Evolutionary conservation across 208 protist genomes (phyloP).

Genomic region (Trypanosoma platydactyli): DNA sequence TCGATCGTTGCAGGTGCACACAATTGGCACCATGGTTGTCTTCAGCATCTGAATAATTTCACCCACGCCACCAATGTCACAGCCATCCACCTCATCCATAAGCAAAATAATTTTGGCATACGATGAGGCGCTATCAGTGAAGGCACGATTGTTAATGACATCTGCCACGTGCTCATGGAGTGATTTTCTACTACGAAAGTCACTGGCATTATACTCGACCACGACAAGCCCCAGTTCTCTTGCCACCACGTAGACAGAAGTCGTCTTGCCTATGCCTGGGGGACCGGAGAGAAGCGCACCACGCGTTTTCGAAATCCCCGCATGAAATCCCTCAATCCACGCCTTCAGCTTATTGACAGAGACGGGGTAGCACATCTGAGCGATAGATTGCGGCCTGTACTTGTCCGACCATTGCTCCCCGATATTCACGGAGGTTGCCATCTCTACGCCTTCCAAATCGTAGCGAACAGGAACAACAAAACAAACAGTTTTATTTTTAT

Average conservation of each 20-base stretch:
- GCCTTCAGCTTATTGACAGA: slow-evolving; percentile 81
- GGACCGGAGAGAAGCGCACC: slow-evolving; percentile 94
- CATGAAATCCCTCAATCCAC: slow-evolving; percentile 93
- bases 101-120: slow-evolving; percentile 90
- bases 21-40: slow-evolving; percentile 92
- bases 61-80: slow-evolving; percentile 97
- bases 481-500: too few relatives aligned
- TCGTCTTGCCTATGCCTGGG: slow-evolving; percentile 99
- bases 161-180: slow-evolving; percentile 81
- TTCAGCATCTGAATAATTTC: slow-evolving; percentile 97
- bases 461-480: too few relatives aligned
- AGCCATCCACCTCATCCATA: slow-evolving; percentile 99
- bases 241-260: slow-evolving; percentile 92
- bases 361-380: slow-evolving; percentile 93
- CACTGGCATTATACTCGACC: slow-evolving; percentile 98
- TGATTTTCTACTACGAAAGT: slow-evolving; percentile 95
- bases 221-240: slow-evolving; percentile 89
- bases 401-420: slow-evolving; percentile 96
- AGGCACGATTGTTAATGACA: slow-evolving; percentile 78
- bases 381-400: slow-evolving; percentile 91
- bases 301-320: slow-evolving; percentile 46
- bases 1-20: slow-evolving; percentile 99
- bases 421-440: not conserved
- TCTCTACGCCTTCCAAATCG: not conserved
- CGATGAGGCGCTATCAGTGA: slow-evolving; percentile 51